These are phyloP conservation scores for Cercospora canescens DNA, from an alignment of 2,329 filamentous ascomycete genomes.

Conservation along the genomic window DNA sequence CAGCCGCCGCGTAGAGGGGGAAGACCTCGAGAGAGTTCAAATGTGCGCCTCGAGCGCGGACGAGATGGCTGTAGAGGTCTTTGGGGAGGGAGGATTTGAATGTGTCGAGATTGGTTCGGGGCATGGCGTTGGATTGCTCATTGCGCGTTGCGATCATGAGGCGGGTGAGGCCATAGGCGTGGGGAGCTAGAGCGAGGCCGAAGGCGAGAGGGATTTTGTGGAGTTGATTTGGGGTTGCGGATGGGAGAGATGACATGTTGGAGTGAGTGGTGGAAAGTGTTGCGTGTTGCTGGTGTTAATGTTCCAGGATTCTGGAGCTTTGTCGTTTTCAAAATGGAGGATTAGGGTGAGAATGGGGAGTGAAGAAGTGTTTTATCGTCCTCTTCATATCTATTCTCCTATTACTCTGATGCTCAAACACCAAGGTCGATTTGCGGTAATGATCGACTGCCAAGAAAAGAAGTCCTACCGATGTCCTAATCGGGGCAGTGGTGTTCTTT, in stretches of 20 bases:
- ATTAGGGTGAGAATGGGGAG: no score
- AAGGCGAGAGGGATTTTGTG: conserved; percentile 23
- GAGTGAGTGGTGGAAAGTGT: background rate
- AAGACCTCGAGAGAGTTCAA: conserved; percentile 50
- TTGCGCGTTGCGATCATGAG: conserved; percentile 29
- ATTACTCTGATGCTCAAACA: background rate
- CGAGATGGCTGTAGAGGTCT: conserved; percentile 27
- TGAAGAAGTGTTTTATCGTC: background rate
- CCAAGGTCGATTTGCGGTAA: background rate
- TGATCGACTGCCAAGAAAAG: background rate
- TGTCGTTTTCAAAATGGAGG: background rate
- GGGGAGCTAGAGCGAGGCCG: conserved; percentile 26
- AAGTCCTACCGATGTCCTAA: background rate
- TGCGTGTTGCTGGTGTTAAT: no score
- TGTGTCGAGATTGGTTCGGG: conserved; percentile 29
- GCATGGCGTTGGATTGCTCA: conserved; percentile 25
- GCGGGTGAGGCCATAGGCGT: conserved; percentile 25
- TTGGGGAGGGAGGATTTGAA: conserved; percentile 28
- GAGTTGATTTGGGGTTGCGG: background rate
- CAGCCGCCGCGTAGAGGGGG: conserved; percentile 40
- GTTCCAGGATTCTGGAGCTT: no score
- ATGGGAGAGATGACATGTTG: no score
- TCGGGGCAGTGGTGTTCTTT: background rate
- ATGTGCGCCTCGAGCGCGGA: conserved; percentile 39
- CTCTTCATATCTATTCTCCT: background rate